Conservation (phyloP, 768 basidiomycete genomes). For the Agrocybe pediades region DNA sequence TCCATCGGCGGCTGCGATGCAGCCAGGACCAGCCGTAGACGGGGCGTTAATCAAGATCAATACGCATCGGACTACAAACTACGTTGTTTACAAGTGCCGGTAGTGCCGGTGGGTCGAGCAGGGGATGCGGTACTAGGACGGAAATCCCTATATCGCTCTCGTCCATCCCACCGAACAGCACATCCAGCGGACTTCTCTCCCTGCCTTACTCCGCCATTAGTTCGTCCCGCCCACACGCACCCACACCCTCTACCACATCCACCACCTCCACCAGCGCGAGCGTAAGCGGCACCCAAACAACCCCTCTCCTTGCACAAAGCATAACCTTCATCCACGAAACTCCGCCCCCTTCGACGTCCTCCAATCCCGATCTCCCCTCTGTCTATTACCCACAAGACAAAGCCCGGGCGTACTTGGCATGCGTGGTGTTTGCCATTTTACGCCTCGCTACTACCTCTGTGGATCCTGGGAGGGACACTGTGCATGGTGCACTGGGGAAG, state of each 20-base stretch:
- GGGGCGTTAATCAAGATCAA: conserved; percentile 80
- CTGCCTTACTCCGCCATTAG: conserved; percentile 14
- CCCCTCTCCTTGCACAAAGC: conserved; percentile 47
- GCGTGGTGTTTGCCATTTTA: conserved; percentile 72
- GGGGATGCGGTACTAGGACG: conserved; percentile 39
- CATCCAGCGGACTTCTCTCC: background rate
- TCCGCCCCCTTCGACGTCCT: conserved; percentile 76
- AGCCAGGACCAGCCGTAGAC: conserved; percentile 82
- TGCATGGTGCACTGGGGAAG: conserved; percentile 61
- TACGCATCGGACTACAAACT: conserved; percentile 77
- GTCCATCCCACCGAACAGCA: conserved; percentile 15
- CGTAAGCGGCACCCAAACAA: conserved; percentile 32
- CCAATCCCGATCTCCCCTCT: conserved; percentile 54
- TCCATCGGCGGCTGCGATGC: conserved; percentile 49
- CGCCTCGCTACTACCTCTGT: conserved; percentile 58
- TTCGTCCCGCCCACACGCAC: conserved; percentile 31
- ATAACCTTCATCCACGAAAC: conserved; percentile 86
- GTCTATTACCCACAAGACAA: conserved; percentile 60
- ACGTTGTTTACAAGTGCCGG: conserved; percentile 80
- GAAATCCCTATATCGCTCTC: conserved; percentile 39
- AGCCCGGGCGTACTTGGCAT: conserved; percentile 76
- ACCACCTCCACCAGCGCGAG: too few relatives aligned
- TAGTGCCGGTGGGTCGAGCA: too few relatives aligned
- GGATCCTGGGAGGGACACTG: conserved; percentile 43
- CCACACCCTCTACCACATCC: conserved; percentile 27